Conservation (phyloP, 2,329 filamentous ascomycete genomes). For the Colletotrichum spaethianum region DNA sequence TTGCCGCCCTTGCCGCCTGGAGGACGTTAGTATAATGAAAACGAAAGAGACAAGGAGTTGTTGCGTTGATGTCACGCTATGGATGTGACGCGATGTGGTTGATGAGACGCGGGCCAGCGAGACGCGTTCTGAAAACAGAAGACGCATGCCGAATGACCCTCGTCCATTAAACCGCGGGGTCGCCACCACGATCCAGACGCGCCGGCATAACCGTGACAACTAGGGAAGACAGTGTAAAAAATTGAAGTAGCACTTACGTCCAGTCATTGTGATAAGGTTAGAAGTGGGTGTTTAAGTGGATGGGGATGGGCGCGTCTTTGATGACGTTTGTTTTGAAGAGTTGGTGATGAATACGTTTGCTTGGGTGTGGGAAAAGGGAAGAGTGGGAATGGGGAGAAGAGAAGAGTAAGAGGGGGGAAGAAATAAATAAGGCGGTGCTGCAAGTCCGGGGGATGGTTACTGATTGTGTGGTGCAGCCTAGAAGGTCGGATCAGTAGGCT, state of each 20-base stretch:
- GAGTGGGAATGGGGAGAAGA: slow-evolving; percentile 41
- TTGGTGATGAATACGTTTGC: slow-evolving; percentile 15
- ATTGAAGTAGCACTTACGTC: slow-evolving; percentile 70
- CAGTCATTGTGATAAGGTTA: slow-evolving; percentile 73
- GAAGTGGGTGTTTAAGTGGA: slow-evolving; percentile 49
- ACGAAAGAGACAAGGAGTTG: not conserved
- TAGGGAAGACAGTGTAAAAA: slow-evolving; percentile 33
- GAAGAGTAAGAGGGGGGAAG: slow-evolving; percentile 35
- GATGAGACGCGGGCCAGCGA: not conserved
- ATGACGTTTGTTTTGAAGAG: slow-evolving; percentile 43
- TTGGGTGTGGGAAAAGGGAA: slow-evolving; percentile 30
- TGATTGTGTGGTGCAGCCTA: slow-evolving; percentile 42
- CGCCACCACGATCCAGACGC: slow-evolving; percentile 1
- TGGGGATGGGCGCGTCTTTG: slow-evolving; percentile 41
- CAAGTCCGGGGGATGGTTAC: slow-evolving; percentile 40
- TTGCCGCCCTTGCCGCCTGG: slow-evolving; percentile 95
- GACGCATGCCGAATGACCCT: slow-evolving; percentile 14
- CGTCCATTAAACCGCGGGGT: slow-evolving; percentile 28
- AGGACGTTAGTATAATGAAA: slow-evolving; percentile 31
- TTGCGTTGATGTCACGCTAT: not conserved
- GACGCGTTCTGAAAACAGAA: slow-evolving; percentile 22
- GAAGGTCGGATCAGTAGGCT: slow-evolving; percentile 42
- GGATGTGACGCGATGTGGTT: not conserved
- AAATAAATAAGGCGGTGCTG: slow-evolving; percentile 43
- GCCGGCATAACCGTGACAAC: slow-evolving; percentile 42